Base-by-base conservation (phyloP, 257 asterid species). In the Verbascum thapsus region DNA sequence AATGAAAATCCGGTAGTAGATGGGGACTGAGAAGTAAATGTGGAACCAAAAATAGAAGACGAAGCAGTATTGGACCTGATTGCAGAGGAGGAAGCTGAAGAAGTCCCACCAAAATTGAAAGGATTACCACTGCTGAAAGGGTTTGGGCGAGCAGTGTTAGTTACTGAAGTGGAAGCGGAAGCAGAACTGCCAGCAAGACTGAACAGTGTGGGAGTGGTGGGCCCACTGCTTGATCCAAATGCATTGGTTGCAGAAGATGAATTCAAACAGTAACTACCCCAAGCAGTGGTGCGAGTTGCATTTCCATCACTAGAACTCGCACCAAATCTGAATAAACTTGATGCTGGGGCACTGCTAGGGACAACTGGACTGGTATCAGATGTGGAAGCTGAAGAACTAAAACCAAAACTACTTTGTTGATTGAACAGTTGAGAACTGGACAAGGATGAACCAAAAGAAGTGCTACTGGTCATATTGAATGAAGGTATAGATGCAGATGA, bases 1-100 rank as follows among this genome's bases (percentile, higher is more conserved):
- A 81, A 85, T 47, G 82, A 26, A 66, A 81, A 78, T 23, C 69
- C 90, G n/a, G n/a, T n/a, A 30, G 80, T 58, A 8, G 84, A 69
- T 19, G 83, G 75, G 30, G 81, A 67, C 4, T 80, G 47, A 67
- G 81, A 59, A 70, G 71, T 40, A 22, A 66, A 71, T 20, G 78
- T 0, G 50, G 90, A 74, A 69, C 80, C 68, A 40, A 79, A 77
- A 40, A 51, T 59, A 11, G 78, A 54, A 48, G 88, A 42, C 65
- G n/a, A 53, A 45, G 63, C 77, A 51, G 52, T 53, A 47, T 74
- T 62, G 69, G 85, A 68, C 78, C 67, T 80, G 38, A 47, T 52
- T 51, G 71, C 80, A n/a, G 82, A 12, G 17, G 91, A 74, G 55
- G 88, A 56, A 63, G 84, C 63, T 3, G 71, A 44, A 34, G 83